phyloP scores from a whole-genome alignment of 495 filamentous ascomycete genomes.

The Rhypophila decipiens region DNA sequence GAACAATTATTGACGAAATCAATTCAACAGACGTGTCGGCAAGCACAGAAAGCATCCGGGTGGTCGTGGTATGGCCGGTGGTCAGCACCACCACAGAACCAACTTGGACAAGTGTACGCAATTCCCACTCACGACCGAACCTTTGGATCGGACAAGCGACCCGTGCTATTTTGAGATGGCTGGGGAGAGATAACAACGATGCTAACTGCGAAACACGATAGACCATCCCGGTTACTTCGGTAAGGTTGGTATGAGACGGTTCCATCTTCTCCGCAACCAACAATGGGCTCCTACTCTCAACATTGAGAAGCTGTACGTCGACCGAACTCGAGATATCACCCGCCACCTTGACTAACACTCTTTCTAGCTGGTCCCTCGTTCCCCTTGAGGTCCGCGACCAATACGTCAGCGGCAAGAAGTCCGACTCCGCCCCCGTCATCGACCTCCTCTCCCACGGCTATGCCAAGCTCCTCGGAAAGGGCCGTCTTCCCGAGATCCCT shows the following conservation, averaged over 20 bases:
- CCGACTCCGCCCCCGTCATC: constrained; percentile 28
- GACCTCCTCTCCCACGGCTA: constrained; percentile 32
- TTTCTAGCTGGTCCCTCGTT: constrained; percentile 25
- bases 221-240: constrained; percentile 35
- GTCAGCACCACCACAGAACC: constrained; percentile 32
- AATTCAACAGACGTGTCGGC: constrained; percentile 25
- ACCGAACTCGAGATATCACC: not conserved
- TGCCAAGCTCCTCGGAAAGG: constrained; percentile 32
- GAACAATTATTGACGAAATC: constrained; percentile 15
- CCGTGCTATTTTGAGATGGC: constrained; percentile 1
- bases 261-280: constrained; percentile 31
- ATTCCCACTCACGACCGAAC: not conserved
- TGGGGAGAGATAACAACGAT: not conserved
- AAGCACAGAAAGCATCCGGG: constrained; percentile 34
- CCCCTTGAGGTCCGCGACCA: constrained; percentile 27
- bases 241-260: constrained; percentile 33
- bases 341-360: not conserved
- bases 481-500: constrained; percentile 30
- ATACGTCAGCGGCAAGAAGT: constrained; percentile 27
- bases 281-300: constrained; percentile 29
- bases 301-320: constrained; percentile 30
- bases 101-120: constrained; percentile 33
- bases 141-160: not conserved
- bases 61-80: constrained; percentile 37
- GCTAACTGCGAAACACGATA: constrained; percentile 17